Base-by-base conservation (phyloP, 805 yeast species). In the Barnettozyma botsteinii region DNA sequence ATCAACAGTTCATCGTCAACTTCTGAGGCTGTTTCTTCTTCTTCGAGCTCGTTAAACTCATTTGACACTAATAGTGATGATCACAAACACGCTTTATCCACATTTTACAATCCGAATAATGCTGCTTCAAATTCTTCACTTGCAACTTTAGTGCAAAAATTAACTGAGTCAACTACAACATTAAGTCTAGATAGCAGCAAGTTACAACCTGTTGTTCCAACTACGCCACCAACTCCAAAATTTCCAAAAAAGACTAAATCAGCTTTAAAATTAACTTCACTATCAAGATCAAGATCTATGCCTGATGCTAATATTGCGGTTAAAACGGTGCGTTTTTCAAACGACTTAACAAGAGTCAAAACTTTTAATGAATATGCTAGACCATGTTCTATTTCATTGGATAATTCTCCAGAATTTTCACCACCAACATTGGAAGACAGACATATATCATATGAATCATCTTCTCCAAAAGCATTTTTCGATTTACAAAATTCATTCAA, bases 291-390 rank as follows among this genome's bases (percentile, higher is more conserved):
- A 41, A 66, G 55, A 48, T 68, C 81, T 0, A 71, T 80, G 54
- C 85, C 81, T 41, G 44, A 51, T 15, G 47, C 44, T 11, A 31
- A 35, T 28, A 35, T 22, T 12, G 35, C 64, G 14, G 35, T 42
- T 5, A 80, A 79, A 55, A 72, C 76, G 7, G 88, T 81, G 31
- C 64, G 85, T 39, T 81, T 81, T 57, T 84, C 86, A 1, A 57
- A 73, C 6, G 65, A 74, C 36, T 62, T 81, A 42, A 79, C 77
- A 38, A 77, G 77, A 30, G 72, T 82, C 41, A 81, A 81, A 57
- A 73, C 75, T 52, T 81, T 82, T 54, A 76, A 77, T 50, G 79
- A 78, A 31, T 57, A 61, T 21, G 80, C 75, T 36, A 74, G 73
- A 46, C 87, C 88, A 23, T 66, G 70, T 10, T 71, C 82, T 2